Conservation (phyloP, 2,329 filamentous ascomycete genomes). For the Thelonectria olida region DNA sequence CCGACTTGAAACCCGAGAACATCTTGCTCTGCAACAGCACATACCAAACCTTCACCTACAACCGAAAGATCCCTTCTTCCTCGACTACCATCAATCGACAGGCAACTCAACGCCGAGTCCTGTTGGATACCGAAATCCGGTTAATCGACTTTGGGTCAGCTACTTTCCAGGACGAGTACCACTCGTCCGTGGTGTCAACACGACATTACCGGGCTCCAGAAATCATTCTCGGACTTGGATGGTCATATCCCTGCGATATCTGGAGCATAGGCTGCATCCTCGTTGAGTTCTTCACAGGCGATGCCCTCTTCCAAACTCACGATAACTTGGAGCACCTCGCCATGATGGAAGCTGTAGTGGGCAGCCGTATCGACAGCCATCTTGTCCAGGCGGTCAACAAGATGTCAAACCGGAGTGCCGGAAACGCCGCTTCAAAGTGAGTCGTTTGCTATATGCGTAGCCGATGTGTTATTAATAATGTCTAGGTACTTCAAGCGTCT, state of each 20-base stretch:
- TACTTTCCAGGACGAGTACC: slow-evolving; percentile 78
- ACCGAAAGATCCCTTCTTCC: slow-evolving; percentile 74
- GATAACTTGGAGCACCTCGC: slow-evolving; percentile 77
- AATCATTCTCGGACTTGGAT: slow-evolving; percentile 75
- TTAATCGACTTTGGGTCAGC: slow-evolving; percentile 78
- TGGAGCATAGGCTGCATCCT: slow-evolving; percentile 80
- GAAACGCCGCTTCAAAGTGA: slow-evolving; percentile 73
- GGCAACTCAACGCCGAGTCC: slow-evolving; percentile 70
- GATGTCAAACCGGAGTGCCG: slow-evolving; percentile 64
- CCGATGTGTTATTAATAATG: slow-evolving; percentile 36
- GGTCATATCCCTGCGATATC: slow-evolving; percentile 77
- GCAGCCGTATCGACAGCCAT: slow-evolving; percentile 64
- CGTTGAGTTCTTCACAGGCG: slow-evolving; percentile 77
- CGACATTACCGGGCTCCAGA: slow-evolving; percentile 76
- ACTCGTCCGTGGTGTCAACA: slow-evolving; percentile 76
- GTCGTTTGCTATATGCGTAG: slow-evolving; percentile 28
- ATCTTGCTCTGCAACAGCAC: slow-evolving; percentile 72
- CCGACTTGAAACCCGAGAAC: slow-evolving; percentile 77
- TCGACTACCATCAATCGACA: slow-evolving; percentile 67
- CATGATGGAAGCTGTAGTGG: slow-evolving; percentile 79
- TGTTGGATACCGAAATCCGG: slow-evolving; percentile 75
- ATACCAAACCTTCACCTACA: slow-evolving; percentile 77
- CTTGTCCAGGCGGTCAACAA: slow-evolving; percentile 61
- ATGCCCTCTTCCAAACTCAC: slow-evolving; percentile 77
- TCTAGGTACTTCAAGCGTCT: slow-evolving; percentile 72